Conservation (phyloP, 2,329 filamentous ascomycete genomes). For the Paecilomyces niveus region DNA sequence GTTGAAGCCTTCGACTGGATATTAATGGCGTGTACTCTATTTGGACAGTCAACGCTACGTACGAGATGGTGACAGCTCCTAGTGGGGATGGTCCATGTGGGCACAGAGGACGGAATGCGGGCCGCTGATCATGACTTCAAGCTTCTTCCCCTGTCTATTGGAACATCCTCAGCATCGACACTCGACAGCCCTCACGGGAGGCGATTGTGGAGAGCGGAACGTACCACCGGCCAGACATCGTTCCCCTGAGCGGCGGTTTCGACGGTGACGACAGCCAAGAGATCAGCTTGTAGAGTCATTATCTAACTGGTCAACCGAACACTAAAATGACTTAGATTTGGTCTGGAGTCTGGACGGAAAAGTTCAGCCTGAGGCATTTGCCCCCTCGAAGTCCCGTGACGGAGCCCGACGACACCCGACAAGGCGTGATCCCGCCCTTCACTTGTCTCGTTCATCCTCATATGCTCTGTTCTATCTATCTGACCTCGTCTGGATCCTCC, state of each 20-base stretch:
- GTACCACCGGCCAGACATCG: not conserved
- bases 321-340: not conserved
- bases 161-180: not conserved
- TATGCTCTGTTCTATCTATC: not conserved
- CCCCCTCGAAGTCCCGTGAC: not conserved
- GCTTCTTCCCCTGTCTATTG: not conserved
- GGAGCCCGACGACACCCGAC: not conserved
- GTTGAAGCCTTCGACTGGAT: not conserved
- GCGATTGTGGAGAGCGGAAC: not conserved
- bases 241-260: not conserved
- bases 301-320: not conserved
- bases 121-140: not conserved
- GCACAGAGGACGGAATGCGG: not conserved
- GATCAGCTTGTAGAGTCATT: not conserved
- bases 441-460: not conserved
- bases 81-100: not conserved
- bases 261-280: not conserved
- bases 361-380: not conserved
- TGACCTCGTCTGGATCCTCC: not conserved
- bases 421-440: not conserved
- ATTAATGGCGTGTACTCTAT: not conserved
- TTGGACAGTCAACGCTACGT: not conserved
- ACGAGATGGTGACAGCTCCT: not conserved
- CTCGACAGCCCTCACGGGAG: not conserved
- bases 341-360: too few species aligned